Conservation (phyloP, 306 rosid species). For the Herpetospermum pedunculosum region DNA sequence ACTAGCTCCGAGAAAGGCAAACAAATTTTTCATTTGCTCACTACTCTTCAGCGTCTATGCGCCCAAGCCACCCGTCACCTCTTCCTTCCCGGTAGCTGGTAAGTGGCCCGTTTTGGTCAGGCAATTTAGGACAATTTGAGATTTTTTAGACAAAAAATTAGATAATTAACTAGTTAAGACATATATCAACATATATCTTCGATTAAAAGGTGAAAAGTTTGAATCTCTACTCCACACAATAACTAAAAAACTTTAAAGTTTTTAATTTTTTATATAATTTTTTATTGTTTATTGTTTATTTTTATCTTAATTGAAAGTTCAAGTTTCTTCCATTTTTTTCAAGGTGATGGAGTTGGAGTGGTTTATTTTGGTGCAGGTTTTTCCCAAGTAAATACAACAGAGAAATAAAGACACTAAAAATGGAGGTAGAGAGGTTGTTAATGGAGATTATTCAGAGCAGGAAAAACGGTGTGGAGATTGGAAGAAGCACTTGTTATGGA, state of each 20-base stretch:
- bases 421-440: slow-evolving; percentile 68
- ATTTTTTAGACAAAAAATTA: too few relatives aligned
- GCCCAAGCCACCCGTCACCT: slow-evolving; percentile 83
- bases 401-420: slow-evolving; percentile 67
- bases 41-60: slow-evolving; percentile 45
- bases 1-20: slow-evolving; percentile 61
- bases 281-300: too few relatives aligned
- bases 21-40: slow-evolving; percentile 63
- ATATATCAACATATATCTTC: too few relatives aligned
- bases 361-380: slow-evolving; percentile 27
- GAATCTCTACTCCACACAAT: too few relatives aligned
- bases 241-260: too few relatives aligned
- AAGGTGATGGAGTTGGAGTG: neutral
- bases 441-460: slow-evolving; percentile 88
- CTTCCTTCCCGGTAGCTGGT: slow-evolving; percentile 94
- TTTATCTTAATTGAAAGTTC: too few relatives aligned
- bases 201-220: too few relatives aligned
- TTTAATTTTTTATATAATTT: too few relatives aligned
- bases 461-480: slow-evolving; percentile 71
- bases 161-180: too few relatives aligned
- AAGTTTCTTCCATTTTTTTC: too few relatives aligned
- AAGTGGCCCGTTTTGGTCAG: too few relatives aligned
- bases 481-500: slow-evolving; percentile 67
- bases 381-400: slow-evolving; percentile 89
- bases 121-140: too few relatives aligned